A percentile compares a stretch with the other conserved stretches of the same genome.
These are phyloP conservation scores for Lineolata rhizophorae DNA, from an alignment of 495 filamentous ascomycete genomes.

Conservation along the genomic window DNA sequence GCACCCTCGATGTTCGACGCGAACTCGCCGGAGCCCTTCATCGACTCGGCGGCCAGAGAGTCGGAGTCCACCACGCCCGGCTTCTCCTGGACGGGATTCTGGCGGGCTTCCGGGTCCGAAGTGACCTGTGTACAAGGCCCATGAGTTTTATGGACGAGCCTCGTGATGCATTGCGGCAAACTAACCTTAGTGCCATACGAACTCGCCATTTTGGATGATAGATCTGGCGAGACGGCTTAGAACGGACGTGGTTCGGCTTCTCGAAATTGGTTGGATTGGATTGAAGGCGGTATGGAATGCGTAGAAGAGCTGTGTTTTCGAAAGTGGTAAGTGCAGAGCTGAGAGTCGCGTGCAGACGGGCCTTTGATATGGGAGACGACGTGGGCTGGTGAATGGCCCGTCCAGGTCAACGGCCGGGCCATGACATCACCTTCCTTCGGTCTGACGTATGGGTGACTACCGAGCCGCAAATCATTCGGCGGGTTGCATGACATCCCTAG, in stretches of 20 bases:
- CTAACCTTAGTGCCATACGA: neutral
- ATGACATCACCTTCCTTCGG: neutral
- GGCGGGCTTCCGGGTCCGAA: slow-evolving; percentile 24
- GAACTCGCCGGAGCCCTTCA: slow-evolving; percentile 28
- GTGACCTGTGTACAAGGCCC: slow-evolving; percentile 13
- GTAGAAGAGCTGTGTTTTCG: neutral
- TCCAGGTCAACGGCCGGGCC: neutral
- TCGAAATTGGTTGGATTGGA: neutral
- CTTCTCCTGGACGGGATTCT: slow-evolving; percentile 26
- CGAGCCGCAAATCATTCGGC: neutral
- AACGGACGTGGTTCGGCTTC: neutral
- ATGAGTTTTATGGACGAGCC: neutral
- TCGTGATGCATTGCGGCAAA: neutral
- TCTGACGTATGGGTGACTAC: neutral
- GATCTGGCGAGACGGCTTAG: neutral
- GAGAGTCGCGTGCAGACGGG: neutral
- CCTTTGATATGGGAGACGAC: neutral
- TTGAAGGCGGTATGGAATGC: neutral
- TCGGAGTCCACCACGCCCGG: slow-evolving; percentile 35
- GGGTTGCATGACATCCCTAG: no score
- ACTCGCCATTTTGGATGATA: neutral
- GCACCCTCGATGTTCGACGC: slow-evolving; percentile 24
- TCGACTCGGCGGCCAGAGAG: slow-evolving; percentile 43
- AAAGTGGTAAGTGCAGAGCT: neutral
- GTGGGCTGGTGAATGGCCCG: no score